Conservation (phyloP, 306 rosid species). For the Trichosanthes truncata region DNA sequence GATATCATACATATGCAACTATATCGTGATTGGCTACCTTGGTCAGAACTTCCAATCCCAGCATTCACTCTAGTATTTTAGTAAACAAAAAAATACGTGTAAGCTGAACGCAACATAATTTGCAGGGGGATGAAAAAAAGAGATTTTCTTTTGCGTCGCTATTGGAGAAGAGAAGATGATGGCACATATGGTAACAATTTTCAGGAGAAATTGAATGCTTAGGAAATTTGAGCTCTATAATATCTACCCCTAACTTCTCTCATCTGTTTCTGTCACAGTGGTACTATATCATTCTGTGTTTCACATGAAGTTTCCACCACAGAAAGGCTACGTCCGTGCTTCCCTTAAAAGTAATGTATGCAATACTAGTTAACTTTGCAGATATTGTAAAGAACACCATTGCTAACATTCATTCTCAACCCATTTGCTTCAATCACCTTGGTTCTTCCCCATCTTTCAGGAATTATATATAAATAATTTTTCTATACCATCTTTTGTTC, state of each 20-base stretch:
- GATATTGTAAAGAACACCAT: neutral
- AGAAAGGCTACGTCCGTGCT: conserved; percentile 74
- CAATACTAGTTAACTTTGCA: conserved; percentile 21
- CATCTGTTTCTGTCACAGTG: conserved; percentile 42
- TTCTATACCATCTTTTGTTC: neutral
- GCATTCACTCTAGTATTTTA: neutral
- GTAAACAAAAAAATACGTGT: neutral
- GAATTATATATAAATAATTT: neutral
- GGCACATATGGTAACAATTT: conserved; percentile 72
- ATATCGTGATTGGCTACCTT: conserved; percentile 75
- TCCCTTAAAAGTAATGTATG: conserved; percentile 86
- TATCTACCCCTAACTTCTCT: conserved; percentile 17
- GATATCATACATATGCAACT: conserved; percentile 60
- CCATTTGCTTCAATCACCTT: neutral
- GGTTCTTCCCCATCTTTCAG: neutral
- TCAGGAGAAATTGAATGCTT: conserved; percentile 1
- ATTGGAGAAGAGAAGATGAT: conserved; percentile 95
- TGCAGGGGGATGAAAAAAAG: conserved; percentile 77
- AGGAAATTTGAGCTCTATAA: conserved; percentile 8
- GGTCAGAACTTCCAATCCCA: conserved; percentile 39
- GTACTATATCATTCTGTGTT: conserved; percentile 63
- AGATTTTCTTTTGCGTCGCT: conserved; percentile 68
- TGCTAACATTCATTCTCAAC: neutral
- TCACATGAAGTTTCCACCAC: conserved; percentile 59
- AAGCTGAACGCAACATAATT: conserved; percentile 18